A percentile compares a stretch with the other conserved stretches of the same genome.
phyloP scores from a whole-genome alignment of 108 stramenopile species.

The Nannochloropsis gaditana region DNA sequence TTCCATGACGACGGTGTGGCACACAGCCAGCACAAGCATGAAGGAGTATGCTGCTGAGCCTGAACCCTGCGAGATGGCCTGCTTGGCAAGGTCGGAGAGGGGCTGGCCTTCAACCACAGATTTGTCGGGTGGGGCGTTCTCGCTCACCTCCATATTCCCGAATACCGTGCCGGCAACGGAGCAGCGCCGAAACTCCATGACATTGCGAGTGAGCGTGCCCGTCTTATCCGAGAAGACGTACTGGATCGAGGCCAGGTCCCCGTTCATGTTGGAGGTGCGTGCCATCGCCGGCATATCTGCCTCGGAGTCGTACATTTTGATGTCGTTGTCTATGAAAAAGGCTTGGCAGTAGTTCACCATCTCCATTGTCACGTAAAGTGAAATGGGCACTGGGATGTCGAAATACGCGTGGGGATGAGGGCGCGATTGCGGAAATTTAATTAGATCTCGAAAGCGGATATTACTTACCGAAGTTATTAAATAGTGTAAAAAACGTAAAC shows the following conservation, averaged over 20 bases:
- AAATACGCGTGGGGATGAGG: conserved; percentile 22
- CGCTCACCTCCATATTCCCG: neutral
- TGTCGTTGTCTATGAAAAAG: conserved; percentile 57
- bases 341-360: conserved; percentile 56
- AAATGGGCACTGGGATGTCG: conserved; percentile 63
- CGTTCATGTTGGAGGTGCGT: conserved; percentile 59
- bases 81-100: conserved; percentile 31
- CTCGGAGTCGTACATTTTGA: conserved; percentile 78
- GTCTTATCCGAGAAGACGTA: conserved; percentile 56
- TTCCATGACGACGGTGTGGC: conserved; percentile 59
- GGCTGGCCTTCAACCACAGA: conserved; percentile 21
- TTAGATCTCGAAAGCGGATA: no score
- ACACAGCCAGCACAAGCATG: conserved; percentile 53
- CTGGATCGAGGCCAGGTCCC: conserved; percentile 53
- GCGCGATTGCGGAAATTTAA: no score
- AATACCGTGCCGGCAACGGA: conserved; percentile 30
- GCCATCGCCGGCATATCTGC: conserved; percentile 46
- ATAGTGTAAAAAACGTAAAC: neutral
- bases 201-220: conserved; percentile 51
- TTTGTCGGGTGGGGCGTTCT: neutral
- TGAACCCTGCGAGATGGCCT: conserved; percentile 19
- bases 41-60: conserved; percentile 34
- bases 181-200: conserved; percentile 52
- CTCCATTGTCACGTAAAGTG: conserved; percentile 61
- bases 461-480: conserved; percentile 17